Evolutionary conservation across 208 protist genomes (phyloP).

Genomic region (Crithidia fasciculata): DNA sequence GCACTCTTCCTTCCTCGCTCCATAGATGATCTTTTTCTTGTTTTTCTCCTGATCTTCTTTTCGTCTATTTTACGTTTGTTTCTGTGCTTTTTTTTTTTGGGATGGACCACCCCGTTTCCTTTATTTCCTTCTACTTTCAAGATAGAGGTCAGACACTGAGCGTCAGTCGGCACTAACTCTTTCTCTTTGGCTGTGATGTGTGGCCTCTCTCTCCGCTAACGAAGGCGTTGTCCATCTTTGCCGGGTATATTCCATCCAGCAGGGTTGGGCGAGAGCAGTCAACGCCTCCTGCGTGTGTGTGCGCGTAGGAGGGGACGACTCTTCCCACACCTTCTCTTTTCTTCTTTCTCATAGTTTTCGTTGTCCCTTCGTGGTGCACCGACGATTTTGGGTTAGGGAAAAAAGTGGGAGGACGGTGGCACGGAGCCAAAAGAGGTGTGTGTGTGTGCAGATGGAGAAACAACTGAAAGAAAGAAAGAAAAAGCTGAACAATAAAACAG

Average conservation of each 20-base stretch:
- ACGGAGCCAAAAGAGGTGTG: neutral
- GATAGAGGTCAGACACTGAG: no score
- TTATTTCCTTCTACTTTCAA: no score
- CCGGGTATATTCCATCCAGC: no score
- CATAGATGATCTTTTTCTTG: conserved; percentile 17
- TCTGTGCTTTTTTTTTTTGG: conserved; percentile 15
- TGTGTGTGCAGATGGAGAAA: neutral
- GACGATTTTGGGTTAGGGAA: neutral
- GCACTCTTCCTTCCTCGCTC: neutral
- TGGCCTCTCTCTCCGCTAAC: neutral
- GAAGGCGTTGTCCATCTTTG: neutral
- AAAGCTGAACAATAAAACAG: neutral
- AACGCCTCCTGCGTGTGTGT: conserved; percentile 6
- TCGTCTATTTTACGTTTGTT: conserved; percentile 9
- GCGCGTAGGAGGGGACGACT: neutral
- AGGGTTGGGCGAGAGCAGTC: no score
- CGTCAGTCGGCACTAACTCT: no score
- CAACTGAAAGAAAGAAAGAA: neutral
- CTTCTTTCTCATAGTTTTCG: neutral
- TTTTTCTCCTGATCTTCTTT: conserved; percentile 15
- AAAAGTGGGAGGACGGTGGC: neutral
- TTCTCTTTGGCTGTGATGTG: neutral
- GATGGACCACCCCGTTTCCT: conserved; percentile 2
- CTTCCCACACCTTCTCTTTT: neutral
- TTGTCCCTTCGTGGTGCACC: no score